These are phyloP conservation scores for Mortierella sp. DNA, from an alignment of 371 early-diverging fungal genomes.

Conservation along the genomic window DNA sequence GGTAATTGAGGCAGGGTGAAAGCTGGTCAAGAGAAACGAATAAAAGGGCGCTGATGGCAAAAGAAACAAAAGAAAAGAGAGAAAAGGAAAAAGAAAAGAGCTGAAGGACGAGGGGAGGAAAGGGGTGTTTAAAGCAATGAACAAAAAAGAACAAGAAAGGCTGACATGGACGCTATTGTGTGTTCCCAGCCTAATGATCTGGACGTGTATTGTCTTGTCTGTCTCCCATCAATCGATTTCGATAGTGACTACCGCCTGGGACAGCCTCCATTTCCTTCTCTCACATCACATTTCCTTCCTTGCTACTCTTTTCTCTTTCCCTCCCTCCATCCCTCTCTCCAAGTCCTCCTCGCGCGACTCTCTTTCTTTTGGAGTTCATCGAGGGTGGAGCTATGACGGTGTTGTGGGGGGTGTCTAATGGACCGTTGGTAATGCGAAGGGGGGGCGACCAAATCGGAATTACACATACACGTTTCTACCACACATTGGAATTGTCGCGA, in stretches of 20 bases:
- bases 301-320: neutral
- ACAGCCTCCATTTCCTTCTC: no score
- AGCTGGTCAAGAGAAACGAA: no score
- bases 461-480: neutral
- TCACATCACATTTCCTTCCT: no score
- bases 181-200: neutral
- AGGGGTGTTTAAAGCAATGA: no score
- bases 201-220: neutral
- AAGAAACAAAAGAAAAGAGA: neutral
- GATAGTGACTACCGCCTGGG: neutral
- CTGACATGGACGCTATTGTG: neutral
- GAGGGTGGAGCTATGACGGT: neutral
- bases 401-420: neutral
- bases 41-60: no score
- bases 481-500: neutral
- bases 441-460: slow-evolving; percentile 4
- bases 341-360: neutral
- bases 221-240: neutral
- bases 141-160: neutral
- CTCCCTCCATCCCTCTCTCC: neutral
- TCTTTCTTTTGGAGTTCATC: neutral
- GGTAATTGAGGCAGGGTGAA: neutral
- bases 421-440: neutral
- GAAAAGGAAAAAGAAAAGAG: neutral
- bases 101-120: neutral